Evolutionary conservation across 805 yeast species (phyloP).

Genomic region (Lachancea thermotolerans): DNA sequence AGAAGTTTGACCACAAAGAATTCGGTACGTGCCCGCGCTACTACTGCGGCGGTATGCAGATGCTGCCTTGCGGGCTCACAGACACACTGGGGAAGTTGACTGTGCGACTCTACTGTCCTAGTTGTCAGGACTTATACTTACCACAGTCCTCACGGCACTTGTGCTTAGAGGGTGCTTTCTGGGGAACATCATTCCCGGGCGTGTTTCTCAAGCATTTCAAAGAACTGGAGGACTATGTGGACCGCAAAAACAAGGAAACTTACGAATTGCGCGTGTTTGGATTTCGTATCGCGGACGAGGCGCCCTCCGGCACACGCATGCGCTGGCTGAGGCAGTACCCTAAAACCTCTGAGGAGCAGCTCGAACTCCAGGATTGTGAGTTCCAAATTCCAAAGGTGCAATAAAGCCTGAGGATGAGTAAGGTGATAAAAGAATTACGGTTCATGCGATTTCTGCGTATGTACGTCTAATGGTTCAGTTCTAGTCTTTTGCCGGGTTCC

Average conservation of each 20-base stretch:
- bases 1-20: slow-evolving; percentile 79
- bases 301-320: slow-evolving; percentile 90
- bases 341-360: slow-evolving; percentile 48
- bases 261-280: slow-evolving; percentile 81
- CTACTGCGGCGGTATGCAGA: slow-evolving; percentile 81
- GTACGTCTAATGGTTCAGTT: slow-evolving; percentile 46
- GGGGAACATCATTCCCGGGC: slow-evolving; percentile 95
- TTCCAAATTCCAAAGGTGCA: slow-evolving; percentile 42
- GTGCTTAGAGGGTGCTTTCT: slow-evolving; percentile 92
- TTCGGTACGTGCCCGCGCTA: slow-evolving; percentile 92
- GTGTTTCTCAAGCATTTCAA: slow-evolving; percentile 84
- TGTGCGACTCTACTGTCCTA: slow-evolving; percentile 87
- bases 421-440: not conserved
- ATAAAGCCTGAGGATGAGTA: not conserved
- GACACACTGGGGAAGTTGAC: slow-evolving; percentile 91
- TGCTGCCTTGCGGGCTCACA: slow-evolving; percentile 85
- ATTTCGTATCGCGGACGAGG: slow-evolving; percentile 66
- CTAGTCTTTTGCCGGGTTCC: slow-evolving; percentile 65
- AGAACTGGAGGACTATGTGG: slow-evolving; percentile 76
- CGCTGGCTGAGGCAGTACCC: slow-evolving; percentile 86
- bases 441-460: not conserved
- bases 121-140: slow-evolving; percentile 84
- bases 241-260: slow-evolving; percentile 43
- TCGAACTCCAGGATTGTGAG: slow-evolving; percentile 60
- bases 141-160: slow-evolving; percentile 83